Evolutionary conservation across 164 flowering plant species (phyloP).

Genomic region (Protea cynaroides): DNA sequence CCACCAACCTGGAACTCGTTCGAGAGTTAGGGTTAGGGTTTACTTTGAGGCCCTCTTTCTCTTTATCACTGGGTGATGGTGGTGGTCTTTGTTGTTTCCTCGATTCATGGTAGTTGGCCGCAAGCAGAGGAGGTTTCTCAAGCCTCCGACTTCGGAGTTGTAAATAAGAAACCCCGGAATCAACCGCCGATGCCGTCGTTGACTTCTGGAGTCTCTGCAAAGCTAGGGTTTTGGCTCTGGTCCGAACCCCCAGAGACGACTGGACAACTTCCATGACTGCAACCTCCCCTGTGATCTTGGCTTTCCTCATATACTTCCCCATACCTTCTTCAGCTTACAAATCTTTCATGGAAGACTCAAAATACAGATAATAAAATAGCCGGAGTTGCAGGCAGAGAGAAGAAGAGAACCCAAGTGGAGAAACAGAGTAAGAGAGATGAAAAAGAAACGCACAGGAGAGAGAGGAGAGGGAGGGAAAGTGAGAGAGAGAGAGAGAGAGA

Average conservation of each 20-base stretch:
- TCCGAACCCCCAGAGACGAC: conserved; percentile 54
- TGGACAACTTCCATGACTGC: conserved; percentile 55
- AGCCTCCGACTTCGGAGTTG: conserved; percentile 79
- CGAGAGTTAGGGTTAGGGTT: conserved; percentile 12
- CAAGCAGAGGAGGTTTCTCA: conserved; percentile 30
- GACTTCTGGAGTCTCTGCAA: conserved; percentile 39
- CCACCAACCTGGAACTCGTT: conserved; percentile 16
- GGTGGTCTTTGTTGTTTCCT: conserved; percentile 2
- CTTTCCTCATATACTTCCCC: conserved; percentile 81
- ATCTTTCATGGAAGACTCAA: conserved; percentile 5
- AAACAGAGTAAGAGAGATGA: neutral
- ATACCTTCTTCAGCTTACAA: conserved; percentile 17
- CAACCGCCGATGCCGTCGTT: conserved; percentile 1
- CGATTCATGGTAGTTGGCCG: conserved; percentile 3
- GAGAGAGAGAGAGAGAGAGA: conserved; percentile 7
- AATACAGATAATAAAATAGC: too few relatives aligned
- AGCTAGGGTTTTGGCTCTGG: conserved; percentile 81
- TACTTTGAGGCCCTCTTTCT: neutral
- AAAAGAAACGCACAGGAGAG: neutral
- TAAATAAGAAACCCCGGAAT: conserved; percentile 42
- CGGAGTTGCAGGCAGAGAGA: too few relatives aligned
- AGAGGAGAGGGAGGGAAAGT: neutral
- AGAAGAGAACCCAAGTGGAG: neutral
- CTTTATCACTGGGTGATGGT: too few relatives aligned
- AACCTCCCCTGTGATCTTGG: conserved; percentile 48